Evolutionary conservation across 176 grass and related monocot genomes (phyloP), one percentile per base, ranked within the genome.

Genomic region (Puccinellia tenuiflora): DNA sequence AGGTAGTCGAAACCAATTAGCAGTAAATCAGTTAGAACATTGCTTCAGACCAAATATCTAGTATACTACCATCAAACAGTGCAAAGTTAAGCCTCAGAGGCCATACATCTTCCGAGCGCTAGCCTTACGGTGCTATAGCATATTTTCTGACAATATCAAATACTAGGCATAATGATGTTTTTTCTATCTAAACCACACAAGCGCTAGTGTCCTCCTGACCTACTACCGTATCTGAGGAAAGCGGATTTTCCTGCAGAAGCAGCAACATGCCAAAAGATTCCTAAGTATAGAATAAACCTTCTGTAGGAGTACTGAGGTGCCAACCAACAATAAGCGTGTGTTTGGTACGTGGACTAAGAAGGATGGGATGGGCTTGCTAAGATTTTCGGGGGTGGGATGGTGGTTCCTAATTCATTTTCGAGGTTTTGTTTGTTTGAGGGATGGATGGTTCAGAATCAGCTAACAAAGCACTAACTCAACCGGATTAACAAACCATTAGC

Each of bases 131-230:
- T n/a, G n/a, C n/a, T n/a, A n/a, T n/a, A n/a, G n/a, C n/a, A n/a
- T n/a, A n/a, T n/a, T n/a, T n/a, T 85, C 59, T 98, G 40, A 80
- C 77, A 72, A 98, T 91, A 69, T 98, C 92, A 88, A 93, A 95
- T 69, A 95, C 40, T 43, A 98, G 68, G 77, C 96, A 98, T 60
- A 95, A 63, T 42, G 96, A 95, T 75, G 92, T n/a, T 98, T 88
- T 95, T 93, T 66, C 87, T 88, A 67, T 98, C 96, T 51, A 98
- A 82, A 77, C 96, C 96, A 37, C 96, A 98, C 92, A 98, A 72
- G 96, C 96, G 37, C 88, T 95, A 76, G 96, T 95, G 73, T 89
- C 93, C 81, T 92, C 96, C 77, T 98, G 95, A 68, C 87, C 94
- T 45, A 94, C 47, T 75, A 91, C 76, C 54, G 88, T 86, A 73